Percentiles rank a stretch among this genome's conserved stretches.
These are phyloP conservation scores for Malassezia slooffiae DNA, from an alignment of 1,284 basidiomycete genomes.

Conservation along the genomic window DNA sequence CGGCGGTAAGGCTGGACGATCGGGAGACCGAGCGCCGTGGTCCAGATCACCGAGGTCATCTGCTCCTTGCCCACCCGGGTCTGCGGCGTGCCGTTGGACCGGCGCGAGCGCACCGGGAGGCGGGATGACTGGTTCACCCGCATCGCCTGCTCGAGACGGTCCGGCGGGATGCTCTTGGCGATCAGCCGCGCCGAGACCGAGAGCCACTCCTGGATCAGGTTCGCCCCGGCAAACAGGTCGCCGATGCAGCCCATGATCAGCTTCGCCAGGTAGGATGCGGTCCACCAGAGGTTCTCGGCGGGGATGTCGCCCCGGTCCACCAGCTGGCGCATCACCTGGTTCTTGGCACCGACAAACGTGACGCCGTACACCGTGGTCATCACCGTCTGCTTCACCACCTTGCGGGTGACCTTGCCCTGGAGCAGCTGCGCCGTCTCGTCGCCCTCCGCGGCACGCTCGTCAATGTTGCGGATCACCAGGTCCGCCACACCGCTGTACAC, in stretches of 20 bases:
- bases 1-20: constrained; percentile 95
- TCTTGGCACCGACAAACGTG: constrained; percentile 85
- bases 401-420: constrained; percentile 70
- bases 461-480: constrained; percentile 49
- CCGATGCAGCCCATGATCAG: constrained; percentile 56
- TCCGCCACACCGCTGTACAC: constrained; percentile 88
- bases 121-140: constrained; percentile 10
- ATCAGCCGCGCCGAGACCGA: constrained; percentile 71
- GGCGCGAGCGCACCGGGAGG: not conserved
- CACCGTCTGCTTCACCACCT: constrained; percentile 97
- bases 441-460: constrained; percentile 52
- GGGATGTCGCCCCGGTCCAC: constrained; percentile 65
- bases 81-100: not conserved
- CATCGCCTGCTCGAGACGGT: constrained; percentile 57
- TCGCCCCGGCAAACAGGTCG: constrained; percentile 82
- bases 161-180: constrained; percentile 70
- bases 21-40: constrained; percentile 81
- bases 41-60: constrained; percentile 95
- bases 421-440: constrained; percentile 57
- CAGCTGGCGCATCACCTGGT: constrained; percentile 85
- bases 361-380: constrained; percentile 99
- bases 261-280: constrained; percentile 63
- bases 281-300: constrained; percentile 61
- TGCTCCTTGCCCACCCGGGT: constrained; percentile 54
- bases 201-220: constrained; percentile 83